Evolutionary conservation across 1,284 basidiomycete species (phyloP).

Genomic region (Leccinum pachyderme): DNA sequence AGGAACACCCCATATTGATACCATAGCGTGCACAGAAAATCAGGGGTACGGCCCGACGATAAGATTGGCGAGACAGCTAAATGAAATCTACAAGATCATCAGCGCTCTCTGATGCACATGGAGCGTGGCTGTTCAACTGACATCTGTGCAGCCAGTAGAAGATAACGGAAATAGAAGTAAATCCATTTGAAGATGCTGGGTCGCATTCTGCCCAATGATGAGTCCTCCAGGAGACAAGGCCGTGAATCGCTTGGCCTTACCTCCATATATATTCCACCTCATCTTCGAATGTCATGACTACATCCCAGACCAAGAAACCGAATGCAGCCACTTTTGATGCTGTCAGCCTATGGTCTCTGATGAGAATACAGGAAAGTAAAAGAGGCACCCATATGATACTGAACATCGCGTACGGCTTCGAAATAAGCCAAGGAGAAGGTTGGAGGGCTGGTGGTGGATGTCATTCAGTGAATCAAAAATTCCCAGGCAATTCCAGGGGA

Average conservation of each 20-base stretch:
- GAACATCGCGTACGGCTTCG: constrained; percentile 7
- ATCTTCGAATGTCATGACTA: constrained; percentile 13
- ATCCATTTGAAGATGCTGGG: constrained; percentile 17
- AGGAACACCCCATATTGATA: constrained; percentile 12
- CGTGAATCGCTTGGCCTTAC: constrained; percentile 8
- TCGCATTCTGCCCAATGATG: constrained; percentile 12
- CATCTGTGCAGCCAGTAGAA: constrained; percentile 16
- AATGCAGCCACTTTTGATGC: constrained; percentile 15
- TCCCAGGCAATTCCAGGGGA: not conserved
- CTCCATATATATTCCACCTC: constrained; percentile 26
- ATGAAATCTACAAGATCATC: constrained; percentile 9
- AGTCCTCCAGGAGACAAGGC: not conserved
- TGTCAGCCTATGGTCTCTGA: not conserved
- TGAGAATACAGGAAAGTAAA: not conserved
- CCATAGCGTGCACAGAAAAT: constrained; percentile 16
- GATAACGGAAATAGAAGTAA: constrained; percentile 25
- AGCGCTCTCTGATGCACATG: not conserved
- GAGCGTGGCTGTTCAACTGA: constrained; percentile 4
- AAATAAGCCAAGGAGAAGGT: constrained; percentile 9
- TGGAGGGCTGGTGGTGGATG: not conserved
- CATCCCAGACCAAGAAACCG: constrained; percentile 19
- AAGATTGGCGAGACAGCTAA: constrained; percentile 10
- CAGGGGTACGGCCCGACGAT: constrained; percentile 11
- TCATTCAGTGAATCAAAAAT: constrained; percentile 1
- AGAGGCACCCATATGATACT: constrained; percentile 13